phyloP scores from a whole-genome alignment of 768 basidiomycete genomes.

The Hemileccinum impolitum region DNA sequence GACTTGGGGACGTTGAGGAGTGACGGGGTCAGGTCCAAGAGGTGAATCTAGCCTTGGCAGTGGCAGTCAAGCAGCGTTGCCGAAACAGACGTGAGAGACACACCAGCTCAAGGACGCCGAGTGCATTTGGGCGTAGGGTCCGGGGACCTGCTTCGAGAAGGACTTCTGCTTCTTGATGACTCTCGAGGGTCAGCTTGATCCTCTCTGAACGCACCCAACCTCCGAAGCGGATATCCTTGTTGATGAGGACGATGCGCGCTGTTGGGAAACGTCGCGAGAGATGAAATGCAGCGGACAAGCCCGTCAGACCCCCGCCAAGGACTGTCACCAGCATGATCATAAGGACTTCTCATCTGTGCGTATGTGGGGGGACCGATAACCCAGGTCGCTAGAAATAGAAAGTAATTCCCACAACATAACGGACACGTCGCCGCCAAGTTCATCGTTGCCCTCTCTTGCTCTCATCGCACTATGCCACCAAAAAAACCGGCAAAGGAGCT shows the following conservation, averaged over 20 bases:
- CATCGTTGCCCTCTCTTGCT: neutral
- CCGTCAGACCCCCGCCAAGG: slow-evolving; percentile 79
- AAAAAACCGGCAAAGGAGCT: slow-evolving; percentile 16
- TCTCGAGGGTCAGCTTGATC: slow-evolving; percentile 43
- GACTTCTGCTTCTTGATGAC: slow-evolving; percentile 38
- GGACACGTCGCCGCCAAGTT: slow-evolving; percentile 21
- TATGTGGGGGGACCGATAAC: neutral
- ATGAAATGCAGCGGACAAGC: slow-evolving; percentile 79
- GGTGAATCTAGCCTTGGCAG: slow-evolving; percentile 58
- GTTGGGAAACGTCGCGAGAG: slow-evolving; percentile 63
- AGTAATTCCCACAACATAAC: slow-evolving; percentile 15
- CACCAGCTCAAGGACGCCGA: slow-evolving; percentile 76
- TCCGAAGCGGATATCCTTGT: slow-evolving; percentile 61
- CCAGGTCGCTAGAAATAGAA: slow-evolving; percentile 2
- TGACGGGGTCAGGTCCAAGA: slow-evolving; percentile 56
- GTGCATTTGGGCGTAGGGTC: slow-evolving; percentile 76
- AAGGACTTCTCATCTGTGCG: too few relatives aligned
- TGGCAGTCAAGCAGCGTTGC: slow-evolving; percentile 9
- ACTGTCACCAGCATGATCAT: slow-evolving; percentile 52
- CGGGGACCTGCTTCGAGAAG: slow-evolving; percentile 85
- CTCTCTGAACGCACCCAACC: slow-evolving; percentile 82
- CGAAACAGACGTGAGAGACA: slow-evolving; percentile 13
- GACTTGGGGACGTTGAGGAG: slow-evolving; percentile 65
- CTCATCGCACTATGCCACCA: slow-evolving; percentile 16
- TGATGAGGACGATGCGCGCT: slow-evolving; percentile 62